These are phyloP conservation scores for Cryptosporidium meleagridis DNA, from an alignment of 169 alveolate genomes.

Conservation along the genomic window DNA sequence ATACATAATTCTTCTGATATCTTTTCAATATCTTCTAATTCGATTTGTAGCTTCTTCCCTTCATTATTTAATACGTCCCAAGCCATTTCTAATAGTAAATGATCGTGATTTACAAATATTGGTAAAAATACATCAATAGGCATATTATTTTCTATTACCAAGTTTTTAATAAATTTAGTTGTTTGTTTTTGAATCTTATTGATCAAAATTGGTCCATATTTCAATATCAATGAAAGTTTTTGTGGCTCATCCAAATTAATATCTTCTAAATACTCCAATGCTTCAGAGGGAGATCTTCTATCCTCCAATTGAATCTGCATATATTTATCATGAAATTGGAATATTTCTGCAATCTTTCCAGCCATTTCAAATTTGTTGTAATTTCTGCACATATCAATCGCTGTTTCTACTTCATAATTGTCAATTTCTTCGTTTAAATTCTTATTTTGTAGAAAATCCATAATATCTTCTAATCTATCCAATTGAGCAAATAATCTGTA, in stretches of 20 bases:
- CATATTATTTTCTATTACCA: slow-evolving; percentile 36
- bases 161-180: slow-evolving; percentile 40
- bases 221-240: slow-evolving; percentile 40
- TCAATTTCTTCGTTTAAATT: slow-evolving; percentile 51
- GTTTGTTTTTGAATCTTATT: slow-evolving; percentile 58
- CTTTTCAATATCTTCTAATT: slow-evolving; percentile 38
- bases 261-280: slow-evolving; percentile 46
- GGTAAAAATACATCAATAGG: slow-evolving; percentile 71
- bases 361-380: slow-evolving; percentile 71
- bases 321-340: slow-evolving; percentile 52
- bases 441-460: slow-evolving; percentile 10
- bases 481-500: slow-evolving; percentile 62
- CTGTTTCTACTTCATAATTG: slow-evolving; percentile 37
- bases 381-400: slow-evolving; percentile 63
- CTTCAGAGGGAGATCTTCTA: slow-evolving; percentile 43
- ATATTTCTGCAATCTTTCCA: slow-evolving; percentile 32
- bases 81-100: slow-evolving; percentile 30
- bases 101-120: slow-evolving; percentile 63
- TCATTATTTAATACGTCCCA: slow-evolving; percentile 48
- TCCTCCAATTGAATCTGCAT: slow-evolving; percentile 60
- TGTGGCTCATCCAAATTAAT: slow-evolving; percentile 48
- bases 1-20: slow-evolving; percentile 57
- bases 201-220: slow-evolving; percentile 52
- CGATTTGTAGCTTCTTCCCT: slow-evolving; percentile 17
- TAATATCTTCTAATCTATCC: slow-evolving; percentile 53